Percentiles rank a stretch among this genome's conserved stretches.
Evolutionary conservation across 2,329 filamentous ascomycete genomes (phyloP).

Genomic region (Hymenoscyphus linearis): DNA sequence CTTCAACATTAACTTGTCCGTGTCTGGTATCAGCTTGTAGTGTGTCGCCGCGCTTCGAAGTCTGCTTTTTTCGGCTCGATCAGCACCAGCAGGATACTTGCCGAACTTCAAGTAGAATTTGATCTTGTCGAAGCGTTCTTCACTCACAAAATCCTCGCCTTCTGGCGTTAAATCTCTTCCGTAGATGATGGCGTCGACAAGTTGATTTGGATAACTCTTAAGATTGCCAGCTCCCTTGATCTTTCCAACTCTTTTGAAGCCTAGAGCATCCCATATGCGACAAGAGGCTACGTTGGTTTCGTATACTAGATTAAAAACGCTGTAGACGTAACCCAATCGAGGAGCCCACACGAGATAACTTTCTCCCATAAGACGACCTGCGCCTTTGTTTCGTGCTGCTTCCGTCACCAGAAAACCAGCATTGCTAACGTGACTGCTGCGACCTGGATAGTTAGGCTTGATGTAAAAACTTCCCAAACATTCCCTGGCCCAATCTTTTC

Average conservation of each 20-base stretch:
- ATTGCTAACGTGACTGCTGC: constrained; percentile 69
- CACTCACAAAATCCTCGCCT: constrained; percentile 77
- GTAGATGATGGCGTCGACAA: constrained; percentile 55
- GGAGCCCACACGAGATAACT: constrained; percentile 54
- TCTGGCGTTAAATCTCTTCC: constrained; percentile 54
- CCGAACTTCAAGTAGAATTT: constrained; percentile 93
- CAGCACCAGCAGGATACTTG: constrained; percentile 88
- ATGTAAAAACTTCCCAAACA: constrained; percentile 69
- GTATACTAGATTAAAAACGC: constrained; percentile 71
- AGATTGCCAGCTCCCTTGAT: constrained; percentile 52
- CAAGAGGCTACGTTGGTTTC: constrained; percentile 69
- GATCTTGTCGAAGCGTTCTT: constrained; percentile 98
- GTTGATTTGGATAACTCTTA: constrained; percentile 45
- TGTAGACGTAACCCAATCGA: constrained; percentile 62
- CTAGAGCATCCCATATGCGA: constrained; percentile 67
- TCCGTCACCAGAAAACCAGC: constrained; percentile 54
- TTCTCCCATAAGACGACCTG: constrained; percentile 51
- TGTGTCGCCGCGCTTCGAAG: constrained; percentile 90
- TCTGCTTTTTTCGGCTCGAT: constrained; percentile 91
- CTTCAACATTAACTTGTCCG: constrained; percentile 87
- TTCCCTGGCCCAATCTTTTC: constrained; percentile 57
- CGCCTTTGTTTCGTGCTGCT: constrained; percentile 49
- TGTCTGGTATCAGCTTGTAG: constrained; percentile 69
- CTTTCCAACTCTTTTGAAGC: constrained; percentile 67
- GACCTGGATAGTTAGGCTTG: constrained; percentile 70